Percentiles rank a stretch among this genome's conserved stretches.
Evolutionary conservation across 192 early-diverging fungal genomes (phyloP).

Genomic region (Podila epicladia): DNA sequence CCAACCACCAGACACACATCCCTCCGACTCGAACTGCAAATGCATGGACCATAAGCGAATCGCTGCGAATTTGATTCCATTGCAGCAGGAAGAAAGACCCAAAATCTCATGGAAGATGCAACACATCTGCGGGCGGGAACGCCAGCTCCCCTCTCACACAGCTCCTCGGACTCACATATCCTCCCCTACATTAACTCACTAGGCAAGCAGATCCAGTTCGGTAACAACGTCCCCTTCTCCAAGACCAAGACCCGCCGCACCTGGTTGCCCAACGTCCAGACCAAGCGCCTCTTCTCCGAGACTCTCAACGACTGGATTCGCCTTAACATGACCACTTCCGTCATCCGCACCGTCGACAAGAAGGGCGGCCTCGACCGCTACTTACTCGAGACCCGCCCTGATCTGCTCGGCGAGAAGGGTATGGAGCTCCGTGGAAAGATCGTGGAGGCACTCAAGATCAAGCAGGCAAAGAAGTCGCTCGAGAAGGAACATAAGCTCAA

Average conservation of each 20-base stretch:
- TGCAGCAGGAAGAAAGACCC: no score
- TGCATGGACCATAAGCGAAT: no score
- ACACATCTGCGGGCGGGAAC: no score
- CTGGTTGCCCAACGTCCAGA: slow-evolving; percentile 83
- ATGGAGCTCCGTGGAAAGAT: slow-evolving; percentile 49
- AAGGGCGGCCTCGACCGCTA: slow-evolving; percentile 86
- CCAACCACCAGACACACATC: no score
- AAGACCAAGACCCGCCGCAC: slow-evolving; percentile 79
- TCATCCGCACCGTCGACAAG: slow-evolving; percentile 82
- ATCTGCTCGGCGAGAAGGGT: slow-evolving; percentile 63
- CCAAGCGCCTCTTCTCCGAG: slow-evolving; percentile 71
- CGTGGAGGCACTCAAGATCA: slow-evolving; percentile 64
- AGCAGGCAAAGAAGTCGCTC: slow-evolving; percentile 55
- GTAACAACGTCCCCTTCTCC: slow-evolving; percentile 69
- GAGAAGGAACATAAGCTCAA: background rate
- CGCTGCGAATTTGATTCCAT: no score
- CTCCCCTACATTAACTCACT: background rate
- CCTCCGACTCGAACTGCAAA: no score
- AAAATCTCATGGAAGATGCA: no score
- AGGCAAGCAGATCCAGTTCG: slow-evolving; percentile 68
- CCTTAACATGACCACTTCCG: slow-evolving; percentile 73
- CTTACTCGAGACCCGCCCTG: slow-evolving; percentile 72
- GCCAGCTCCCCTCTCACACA: no score
- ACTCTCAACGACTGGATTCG: slow-evolving; percentile 62
- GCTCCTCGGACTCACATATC: no score